Base-by-base conservation (phyloP, 305 asterid species). In the Fraxinus greggii region DNA sequence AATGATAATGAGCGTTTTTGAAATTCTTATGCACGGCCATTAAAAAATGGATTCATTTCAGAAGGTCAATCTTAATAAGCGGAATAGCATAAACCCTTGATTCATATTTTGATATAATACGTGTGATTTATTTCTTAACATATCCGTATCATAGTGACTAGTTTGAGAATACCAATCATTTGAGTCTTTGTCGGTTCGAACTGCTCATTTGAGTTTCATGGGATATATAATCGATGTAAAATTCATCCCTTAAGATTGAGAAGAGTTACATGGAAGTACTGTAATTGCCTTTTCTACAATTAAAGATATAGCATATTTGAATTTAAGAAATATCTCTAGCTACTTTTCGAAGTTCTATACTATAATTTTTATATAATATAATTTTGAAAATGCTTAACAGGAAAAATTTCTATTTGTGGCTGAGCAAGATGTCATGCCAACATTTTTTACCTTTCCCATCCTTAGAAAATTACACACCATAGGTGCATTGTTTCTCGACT, bases 361-460 rank as follows among this genome's bases (percentile, higher is more conserved):
- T 48, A 48, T 3, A 3, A 31, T 31, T 31, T 26, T 0, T 42
- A 42, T 45, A 45, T 45, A 10, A 36, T 36, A 36, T 7, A 36
- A 1, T 8, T 8, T 38, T 38, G 21, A 80, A 78, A 45, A 83
- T 72, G 84, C 83, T 79, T 48, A 15, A 48, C 15, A 13, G 19
- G 19, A 48, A 19, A n/a, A 63, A 79, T 79, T 67, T 69, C 86
- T 84, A 73, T 84, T 83, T 79, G 77, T 73, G 75, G 80, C 86
- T 82, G 84, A 79, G 67, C 89, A 86, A 82, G 82, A 85, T 85
- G 78, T 82, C 24, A 75, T 75, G 26, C 87, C 42, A 45, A 84
- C 48, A 75, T 72, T 78, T 67, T 83, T 61, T 61, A 23, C 31
- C 26, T 61, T 61, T 23, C 70, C 61, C 61, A 51, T 51, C 61